phyloP scores from a whole-genome alignment of 164 flowering plant genomes.

The Macadamia integrifolia region DNA sequence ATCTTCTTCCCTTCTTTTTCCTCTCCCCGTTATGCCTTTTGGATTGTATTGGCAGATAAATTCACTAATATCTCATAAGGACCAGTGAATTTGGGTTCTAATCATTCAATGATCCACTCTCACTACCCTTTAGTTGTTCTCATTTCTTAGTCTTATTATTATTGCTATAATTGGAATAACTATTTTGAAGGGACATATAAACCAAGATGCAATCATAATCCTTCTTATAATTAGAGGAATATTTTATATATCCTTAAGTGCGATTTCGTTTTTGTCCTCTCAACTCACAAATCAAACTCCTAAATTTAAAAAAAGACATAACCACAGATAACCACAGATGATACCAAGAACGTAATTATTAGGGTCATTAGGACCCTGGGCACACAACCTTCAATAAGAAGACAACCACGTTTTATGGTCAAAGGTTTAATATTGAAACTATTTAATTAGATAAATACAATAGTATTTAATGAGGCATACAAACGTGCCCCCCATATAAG shows the following conservation, averaged over 20 bases:
- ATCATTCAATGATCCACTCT: conserved; percentile 35
- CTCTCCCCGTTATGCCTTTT: too few species aligned
- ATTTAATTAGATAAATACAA: too few species aligned
- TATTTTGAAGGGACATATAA: conserved; percentile 41
- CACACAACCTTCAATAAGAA: background rate
- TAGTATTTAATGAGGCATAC: too few species aligned
- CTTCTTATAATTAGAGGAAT: background rate
- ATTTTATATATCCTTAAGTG: conserved; percentile 4
- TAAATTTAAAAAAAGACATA: conserved; percentile 10
- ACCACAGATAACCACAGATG: background rate
- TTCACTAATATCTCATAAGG: conserved; percentile 2
- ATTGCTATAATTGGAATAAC: conserved; percentile 36
- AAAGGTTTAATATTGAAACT: background rate
- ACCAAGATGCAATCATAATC: conserved; percentile 40
- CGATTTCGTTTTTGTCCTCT: conserved; percentile 6
- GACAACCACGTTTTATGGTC: background rate
- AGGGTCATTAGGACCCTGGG: conserved; percentile 23
- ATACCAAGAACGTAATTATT: conserved; percentile 21
- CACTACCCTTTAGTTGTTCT: conserved; percentile 25
- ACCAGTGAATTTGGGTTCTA: conserved; percentile 11
- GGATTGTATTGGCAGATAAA: background rate
- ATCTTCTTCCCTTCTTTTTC: too few species aligned
- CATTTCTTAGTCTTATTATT: conserved; percentile 34
- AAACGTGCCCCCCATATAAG: too few species aligned
- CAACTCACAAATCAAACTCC: conserved; percentile 8